Conservation (phyloP, 768 basidiomycete genomes). For the Lactifluus volemus region DNA sequence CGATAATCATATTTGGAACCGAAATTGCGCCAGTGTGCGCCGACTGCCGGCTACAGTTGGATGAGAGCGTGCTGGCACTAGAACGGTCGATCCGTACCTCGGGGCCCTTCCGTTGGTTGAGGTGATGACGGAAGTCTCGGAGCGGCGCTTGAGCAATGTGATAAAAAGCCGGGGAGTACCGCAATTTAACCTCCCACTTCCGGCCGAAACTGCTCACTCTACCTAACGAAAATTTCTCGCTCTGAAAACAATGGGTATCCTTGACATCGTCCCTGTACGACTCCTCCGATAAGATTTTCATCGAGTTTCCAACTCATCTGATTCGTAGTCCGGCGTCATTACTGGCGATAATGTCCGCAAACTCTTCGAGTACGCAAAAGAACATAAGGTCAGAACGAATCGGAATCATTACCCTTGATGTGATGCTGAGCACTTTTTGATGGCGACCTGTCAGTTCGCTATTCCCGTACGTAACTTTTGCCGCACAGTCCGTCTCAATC, state of each 20-base stretch:
- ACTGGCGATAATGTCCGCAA: constrained; percentile 94
- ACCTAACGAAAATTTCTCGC: not conserved
- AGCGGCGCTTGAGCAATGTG: constrained; percentile 9
- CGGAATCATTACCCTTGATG: constrained; percentile 4
- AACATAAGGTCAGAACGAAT: constrained; percentile 57
- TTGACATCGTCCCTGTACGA: constrained; percentile 77
- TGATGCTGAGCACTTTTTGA: constrained; percentile 10
- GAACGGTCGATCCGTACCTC: constrained; percentile 3
- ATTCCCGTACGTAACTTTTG: constrained; percentile 57
- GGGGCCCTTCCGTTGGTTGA: not conserved
- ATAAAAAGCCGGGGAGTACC: not conserved
- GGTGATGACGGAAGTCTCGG: constrained; percentile 10
- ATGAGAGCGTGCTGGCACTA: not conserved
- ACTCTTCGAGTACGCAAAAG: constrained; percentile 89
- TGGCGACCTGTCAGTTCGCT: constrained; percentile 47
- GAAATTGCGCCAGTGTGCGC: constrained; percentile 1
- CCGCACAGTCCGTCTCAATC: not conserved
- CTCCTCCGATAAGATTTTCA: not conserved
- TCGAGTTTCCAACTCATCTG: not conserved
- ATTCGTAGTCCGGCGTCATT: constrained; percentile 76
- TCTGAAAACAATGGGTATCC: constrained; percentile 55
- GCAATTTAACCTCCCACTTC: constrained; percentile 3
- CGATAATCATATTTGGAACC: not conserved
- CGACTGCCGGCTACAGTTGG: not conserved
- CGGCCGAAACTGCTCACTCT: not conserved